Evolutionary conservation across 257 asterid genomes (phyloP).

Genomic region (Rauvolfia tetraphylla): DNA sequence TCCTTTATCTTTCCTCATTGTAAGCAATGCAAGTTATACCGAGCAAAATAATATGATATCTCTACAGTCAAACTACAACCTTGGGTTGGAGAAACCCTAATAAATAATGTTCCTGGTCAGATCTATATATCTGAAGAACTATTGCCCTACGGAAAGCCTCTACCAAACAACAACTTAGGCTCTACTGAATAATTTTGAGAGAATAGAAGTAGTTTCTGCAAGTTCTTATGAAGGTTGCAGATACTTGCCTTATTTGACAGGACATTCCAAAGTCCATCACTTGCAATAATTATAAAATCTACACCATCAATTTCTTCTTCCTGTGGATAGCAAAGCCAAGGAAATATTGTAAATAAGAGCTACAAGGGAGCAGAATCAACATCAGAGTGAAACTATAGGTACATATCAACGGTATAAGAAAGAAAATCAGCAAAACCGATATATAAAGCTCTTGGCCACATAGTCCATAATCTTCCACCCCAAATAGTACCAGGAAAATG

Average conservation of each 20-base stretch:
- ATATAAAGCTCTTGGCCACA: neutral
- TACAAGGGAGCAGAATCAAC: neutral
- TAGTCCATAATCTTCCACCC: neutral
- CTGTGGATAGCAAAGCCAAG: conserved; percentile 24
- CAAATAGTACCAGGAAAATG: neutral
- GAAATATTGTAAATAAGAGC: neutral
- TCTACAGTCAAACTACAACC: neutral
- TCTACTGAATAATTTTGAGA: neutral
- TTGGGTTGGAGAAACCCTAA: neutral
- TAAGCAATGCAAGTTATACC: neutral
- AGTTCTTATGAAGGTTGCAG: neutral
- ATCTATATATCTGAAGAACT: neutral
- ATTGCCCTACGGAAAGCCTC: neutral
- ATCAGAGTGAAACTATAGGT: neutral
- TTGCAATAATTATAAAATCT: conserved; percentile 68
- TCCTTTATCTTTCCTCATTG: neutral
- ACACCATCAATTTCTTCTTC: conserved; percentile 67
- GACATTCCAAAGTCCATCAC: conserved; percentile 87
- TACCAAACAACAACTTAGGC: neutral
- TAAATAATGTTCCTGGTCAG: neutral
- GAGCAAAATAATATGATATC: neutral
- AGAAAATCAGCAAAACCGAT: neutral
- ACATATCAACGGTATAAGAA: neutral
- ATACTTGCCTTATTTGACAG: conserved; percentile 61
- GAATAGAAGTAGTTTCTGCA: neutral